Evolutionary conservation across 225 moss, liverwort and hornwort species (phyloP).

Genomic region (Pseudoscleropodium purum): DNA sequence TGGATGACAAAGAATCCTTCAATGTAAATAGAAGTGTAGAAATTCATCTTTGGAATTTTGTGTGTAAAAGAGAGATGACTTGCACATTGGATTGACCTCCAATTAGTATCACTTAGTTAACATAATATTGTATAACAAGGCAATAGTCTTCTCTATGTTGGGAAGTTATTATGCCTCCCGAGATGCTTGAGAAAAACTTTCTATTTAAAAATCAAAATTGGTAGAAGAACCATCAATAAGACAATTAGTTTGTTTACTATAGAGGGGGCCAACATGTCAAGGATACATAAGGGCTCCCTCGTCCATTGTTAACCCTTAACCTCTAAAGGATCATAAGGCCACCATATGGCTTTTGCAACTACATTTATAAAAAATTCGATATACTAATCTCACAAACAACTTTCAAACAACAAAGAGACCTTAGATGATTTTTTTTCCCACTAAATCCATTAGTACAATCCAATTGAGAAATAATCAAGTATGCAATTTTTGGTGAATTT

Average conservation of each 20-base stretch:
- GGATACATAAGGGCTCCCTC: background rate
- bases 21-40: background rate
- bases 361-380: too few relatives aligned
- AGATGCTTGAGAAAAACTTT: fast-evolving
- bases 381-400: too few relatives aligned
- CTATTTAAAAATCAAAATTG: background rate
- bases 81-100: fast-evolving
- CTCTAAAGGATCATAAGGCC: too few relatives aligned
- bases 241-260: fast-evolving
- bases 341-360: too few relatives aligned
- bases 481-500: too few relatives aligned
- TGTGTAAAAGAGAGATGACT: background rate
- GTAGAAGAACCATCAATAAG: background rate
- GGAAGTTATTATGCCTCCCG: fast-evolving
- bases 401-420: too few relatives aligned
- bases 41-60: background rate
- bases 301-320: too few relatives aligned
- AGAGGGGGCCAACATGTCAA: fast-evolving
- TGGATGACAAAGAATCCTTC: background rate
- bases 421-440: too few relatives aligned
- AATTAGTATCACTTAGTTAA: fast-evolving
- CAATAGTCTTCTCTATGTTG: fast-evolving
- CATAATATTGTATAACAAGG: too few relatives aligned
- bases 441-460: too few relatives aligned
- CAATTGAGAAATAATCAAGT: too few relatives aligned